These are phyloP conservation scores for Endoconidiophora laricicola DNA, from an alignment of 2,329 filamentous ascomycete species.

Conservation along the genomic window DNA sequence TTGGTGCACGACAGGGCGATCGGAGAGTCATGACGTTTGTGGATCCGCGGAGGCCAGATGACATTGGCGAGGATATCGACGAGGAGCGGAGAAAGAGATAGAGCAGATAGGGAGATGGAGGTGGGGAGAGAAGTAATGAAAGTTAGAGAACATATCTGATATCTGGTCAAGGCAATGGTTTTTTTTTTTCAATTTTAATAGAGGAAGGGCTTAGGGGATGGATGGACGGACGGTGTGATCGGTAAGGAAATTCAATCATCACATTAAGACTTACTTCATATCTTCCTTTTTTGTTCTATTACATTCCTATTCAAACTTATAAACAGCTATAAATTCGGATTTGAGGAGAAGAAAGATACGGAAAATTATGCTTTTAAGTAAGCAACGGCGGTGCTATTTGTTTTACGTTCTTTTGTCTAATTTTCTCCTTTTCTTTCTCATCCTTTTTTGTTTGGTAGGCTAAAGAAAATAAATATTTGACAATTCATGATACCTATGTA, in stretches of 20 bases:
- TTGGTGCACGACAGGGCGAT: slow-evolving; percentile 47
- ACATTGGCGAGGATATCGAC: slow-evolving; percentile 38
- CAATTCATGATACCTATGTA: too few species aligned
- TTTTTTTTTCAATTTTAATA: too few species aligned
- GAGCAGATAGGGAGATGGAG: neutral
- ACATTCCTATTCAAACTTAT: too few species aligned
- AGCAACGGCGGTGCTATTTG: too few species aligned
- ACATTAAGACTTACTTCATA: neutral
- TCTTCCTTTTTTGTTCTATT: too few species aligned
- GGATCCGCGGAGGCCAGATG: slow-evolving; percentile 35
- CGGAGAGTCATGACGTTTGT: slow-evolving; percentile 36
- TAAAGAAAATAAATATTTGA: too few species aligned
- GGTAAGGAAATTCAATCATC: neutral
- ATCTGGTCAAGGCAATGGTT: neutral
- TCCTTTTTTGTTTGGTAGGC: too few species aligned
- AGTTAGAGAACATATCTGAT: neutral
- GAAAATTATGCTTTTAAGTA: too few species aligned
- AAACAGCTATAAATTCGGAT: too few species aligned
- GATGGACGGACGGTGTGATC: neutral
- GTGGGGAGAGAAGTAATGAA: neutral
- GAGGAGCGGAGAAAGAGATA: slow-evolving; percentile 18
- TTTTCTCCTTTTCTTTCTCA: too few species aligned
- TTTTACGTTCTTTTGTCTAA: too few species aligned
- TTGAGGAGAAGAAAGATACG: too few species aligned
- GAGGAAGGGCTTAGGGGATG: neutral